These are phyloP conservation scores for Backusella psychrophila DNA, from an alignment of 192 early-diverging fungal species.

Conservation along the genomic window DNA sequence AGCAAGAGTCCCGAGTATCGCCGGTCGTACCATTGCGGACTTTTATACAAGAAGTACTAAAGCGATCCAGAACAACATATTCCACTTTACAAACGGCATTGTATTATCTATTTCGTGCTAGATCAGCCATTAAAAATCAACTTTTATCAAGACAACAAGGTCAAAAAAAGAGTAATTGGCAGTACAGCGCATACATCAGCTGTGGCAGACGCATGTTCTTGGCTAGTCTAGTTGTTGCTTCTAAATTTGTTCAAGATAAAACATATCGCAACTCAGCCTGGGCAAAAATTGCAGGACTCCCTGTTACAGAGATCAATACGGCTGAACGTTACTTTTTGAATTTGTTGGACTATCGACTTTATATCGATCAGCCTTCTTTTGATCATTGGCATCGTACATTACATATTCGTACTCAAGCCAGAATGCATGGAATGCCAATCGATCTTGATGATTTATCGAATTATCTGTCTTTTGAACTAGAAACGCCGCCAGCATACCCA, in stretches of 20 bases:
- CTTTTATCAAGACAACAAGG: conserved; percentile 4
- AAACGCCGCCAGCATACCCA: neutral
- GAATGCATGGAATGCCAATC: neutral
- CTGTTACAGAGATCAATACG: conserved; percentile 76
- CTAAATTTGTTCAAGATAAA: conserved; percentile 87
- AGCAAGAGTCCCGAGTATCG: conserved; percentile 28
- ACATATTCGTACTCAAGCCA: conserved; percentile 17
- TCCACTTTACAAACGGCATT: conserved; percentile 77
- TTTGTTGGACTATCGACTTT: conserved; percentile 79
- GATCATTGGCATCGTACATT: conserved; percentile 35
- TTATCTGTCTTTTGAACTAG: conserved; percentile 2
- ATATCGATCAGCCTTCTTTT: conserved; percentile 46
- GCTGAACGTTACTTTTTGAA: conserved; percentile 81
- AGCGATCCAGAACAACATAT: conserved; percentile 74
- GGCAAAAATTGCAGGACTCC: conserved; percentile 86
- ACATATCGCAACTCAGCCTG: conserved; percentile 87
- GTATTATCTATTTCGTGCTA: conserved; percentile 60
- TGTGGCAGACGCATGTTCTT: conserved; percentile 86
- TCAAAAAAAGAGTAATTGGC: neutral
- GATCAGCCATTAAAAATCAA: conserved; percentile 21
- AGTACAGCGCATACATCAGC: conserved; percentile 38
- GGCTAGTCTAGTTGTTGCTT: conserved; percentile 79
- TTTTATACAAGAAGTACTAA: conserved; percentile 73
- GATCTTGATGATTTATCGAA: neutral
- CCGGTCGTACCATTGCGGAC: conserved; percentile 54